Evolutionary conservation across 2,329 filamentous ascomycete species (phyloP).

Genomic region (Gnomoniopsis smithogilvyi): DNA sequence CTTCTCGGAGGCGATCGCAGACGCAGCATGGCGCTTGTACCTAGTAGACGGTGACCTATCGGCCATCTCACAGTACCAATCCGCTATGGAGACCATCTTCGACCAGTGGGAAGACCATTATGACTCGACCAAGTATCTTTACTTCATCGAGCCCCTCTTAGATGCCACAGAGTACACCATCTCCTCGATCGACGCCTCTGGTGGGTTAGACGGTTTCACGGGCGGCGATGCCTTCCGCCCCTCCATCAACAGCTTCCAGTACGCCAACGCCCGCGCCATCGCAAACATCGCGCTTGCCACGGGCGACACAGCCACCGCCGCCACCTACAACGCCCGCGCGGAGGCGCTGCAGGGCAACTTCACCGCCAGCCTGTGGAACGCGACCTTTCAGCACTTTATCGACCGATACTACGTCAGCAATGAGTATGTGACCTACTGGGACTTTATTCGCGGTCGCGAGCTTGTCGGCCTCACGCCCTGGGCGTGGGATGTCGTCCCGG

Average conservation of each 20-base stretch:
- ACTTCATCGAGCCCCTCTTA: conserved; percentile 38
- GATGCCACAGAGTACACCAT: conserved; percentile 45
- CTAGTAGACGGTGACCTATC: conserved; percentile 37
- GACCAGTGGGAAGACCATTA: conserved; percentile 35
- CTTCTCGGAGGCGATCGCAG: conserved; percentile 40
- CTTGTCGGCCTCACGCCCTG: conserved; percentile 40
- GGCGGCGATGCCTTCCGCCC: conserved; percentile 39
- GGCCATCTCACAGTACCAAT: conserved; percentile 29
- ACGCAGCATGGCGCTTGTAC: conserved; percentile 35
- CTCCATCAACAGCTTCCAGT: conserved; percentile 42
- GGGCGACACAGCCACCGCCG: conserved; percentile 21
- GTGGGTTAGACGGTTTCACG: conserved; percentile 36
- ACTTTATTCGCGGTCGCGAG: conserved; percentile 39
- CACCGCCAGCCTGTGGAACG: conserved; percentile 39
- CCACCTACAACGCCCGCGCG: conserved; percentile 28
- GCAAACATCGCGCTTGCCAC: conserved; percentile 33
- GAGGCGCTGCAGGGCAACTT: conserved; percentile 32
- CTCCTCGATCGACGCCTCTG: conserved; percentile 37
- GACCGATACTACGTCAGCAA: conserved; percentile 38
- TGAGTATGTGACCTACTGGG: conserved; percentile 34
- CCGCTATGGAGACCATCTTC: conserved; percentile 33
- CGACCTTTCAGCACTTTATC: conserved; percentile 40
- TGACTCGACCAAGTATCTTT: conserved; percentile 36
- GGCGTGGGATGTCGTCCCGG: conserved; percentile 38
- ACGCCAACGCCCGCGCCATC: conserved; percentile 39